A percentile compares a stretch with the other conserved stretches of the same genome.
phyloP scores from a whole-genome alignment of 768 basidiomycete genomes.

The Guyanaporus albipodus region DNA sequence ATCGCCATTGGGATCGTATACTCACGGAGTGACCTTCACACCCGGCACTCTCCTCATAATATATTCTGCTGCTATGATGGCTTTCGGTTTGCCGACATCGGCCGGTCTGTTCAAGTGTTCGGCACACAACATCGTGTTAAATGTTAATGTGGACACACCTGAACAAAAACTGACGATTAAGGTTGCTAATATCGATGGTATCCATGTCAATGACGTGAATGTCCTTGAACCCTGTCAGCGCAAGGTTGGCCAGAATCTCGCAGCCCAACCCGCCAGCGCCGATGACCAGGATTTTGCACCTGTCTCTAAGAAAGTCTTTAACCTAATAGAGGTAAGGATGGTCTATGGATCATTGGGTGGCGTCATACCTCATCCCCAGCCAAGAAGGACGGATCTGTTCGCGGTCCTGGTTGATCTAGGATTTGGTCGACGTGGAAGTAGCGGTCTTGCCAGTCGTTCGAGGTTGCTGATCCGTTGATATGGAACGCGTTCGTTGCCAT shows the following conservation, averaged over 20 bases:
- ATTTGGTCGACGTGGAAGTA: conserved; percentile 86
- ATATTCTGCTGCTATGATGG: conserved; percentile 90
- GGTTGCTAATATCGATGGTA: conserved; percentile 98
- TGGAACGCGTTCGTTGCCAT: conserved; percentile 24
- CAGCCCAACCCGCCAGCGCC: conserved; percentile 97
- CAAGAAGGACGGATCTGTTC: conserved; percentile 78
- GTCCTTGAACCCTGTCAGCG: conserved; percentile 94
- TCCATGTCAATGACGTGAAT: conserved; percentile 99
- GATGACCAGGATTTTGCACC: conserved; percentile 94
- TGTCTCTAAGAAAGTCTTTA: conserved; percentile 76
- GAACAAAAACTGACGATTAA: conserved; percentile 98
- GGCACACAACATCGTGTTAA: background rate
- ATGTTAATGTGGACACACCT: conserved; percentile 46
- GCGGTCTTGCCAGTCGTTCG: conserved; percentile 52
- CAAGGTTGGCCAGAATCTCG: conserved; percentile 96
- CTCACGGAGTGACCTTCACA: conserved; percentile 94
- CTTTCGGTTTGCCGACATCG: conserved; percentile 94
- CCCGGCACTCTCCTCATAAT: conserved; percentile 96
- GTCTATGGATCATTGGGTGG: background rate
- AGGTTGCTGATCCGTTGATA: conserved; percentile 35
- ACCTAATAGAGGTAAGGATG: conserved; percentile 46
- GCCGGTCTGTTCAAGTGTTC: conserved; percentile 49
- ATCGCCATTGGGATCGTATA: conserved; percentile 12
- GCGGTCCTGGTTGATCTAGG: conserved; percentile 81
- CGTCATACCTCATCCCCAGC: conserved; percentile 74